phyloP scores from a whole-genome alignment of 2,329 filamentous ascomycete species.

The Ramichloridium luteum region DNA sequence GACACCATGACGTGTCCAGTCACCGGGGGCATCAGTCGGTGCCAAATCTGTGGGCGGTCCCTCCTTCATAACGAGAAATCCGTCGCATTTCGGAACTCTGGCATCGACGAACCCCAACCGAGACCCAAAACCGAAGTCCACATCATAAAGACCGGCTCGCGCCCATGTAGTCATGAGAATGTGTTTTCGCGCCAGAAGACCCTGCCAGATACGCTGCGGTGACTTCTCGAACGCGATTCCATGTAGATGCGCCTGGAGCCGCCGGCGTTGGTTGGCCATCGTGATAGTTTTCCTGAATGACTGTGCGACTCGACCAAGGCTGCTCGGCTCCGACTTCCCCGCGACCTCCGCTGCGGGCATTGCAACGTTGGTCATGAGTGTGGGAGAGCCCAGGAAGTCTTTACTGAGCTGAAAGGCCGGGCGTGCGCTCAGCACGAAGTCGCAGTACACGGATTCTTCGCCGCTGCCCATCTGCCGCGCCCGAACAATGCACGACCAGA shows the following conservation, averaged over 20 bases:
- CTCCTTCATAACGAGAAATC: slow-evolving; percentile 4
- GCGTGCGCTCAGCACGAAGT: slow-evolving; percentile 4
- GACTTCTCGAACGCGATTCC: slow-evolving; percentile 6
- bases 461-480: slow-evolving; percentile 3
- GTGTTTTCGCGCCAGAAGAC: slow-evolving; percentile 3
- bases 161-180: slow-evolving; percentile 6
- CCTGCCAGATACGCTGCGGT: slow-evolving; percentile 6
- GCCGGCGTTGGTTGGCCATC: background rate
- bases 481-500: slow-evolving; percentile 6
- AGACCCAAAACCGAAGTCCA: slow-evolving; percentile 4
- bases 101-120: slow-evolving; percentile 5
- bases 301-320: background rate
- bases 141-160: slow-evolving; percentile 4
- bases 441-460: slow-evolving; percentile 2
- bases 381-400: slow-evolving; percentile 5
- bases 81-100: slow-evolving; percentile 4
- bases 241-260: slow-evolving; percentile 3
- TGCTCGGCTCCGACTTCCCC: background rate
- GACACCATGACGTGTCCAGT: slow-evolving; percentile 4
- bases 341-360: slow-evolving; percentile 5
- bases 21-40: background rate
- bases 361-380: slow-evolving; percentile 7
- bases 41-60: background rate
- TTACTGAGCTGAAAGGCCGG: slow-evolving; percentile 3
- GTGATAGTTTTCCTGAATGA: slow-evolving; percentile 3